Conservation (phyloP, 2,329 filamentous ascomycete genomes). For the Nothopassalora personata region DNA sequence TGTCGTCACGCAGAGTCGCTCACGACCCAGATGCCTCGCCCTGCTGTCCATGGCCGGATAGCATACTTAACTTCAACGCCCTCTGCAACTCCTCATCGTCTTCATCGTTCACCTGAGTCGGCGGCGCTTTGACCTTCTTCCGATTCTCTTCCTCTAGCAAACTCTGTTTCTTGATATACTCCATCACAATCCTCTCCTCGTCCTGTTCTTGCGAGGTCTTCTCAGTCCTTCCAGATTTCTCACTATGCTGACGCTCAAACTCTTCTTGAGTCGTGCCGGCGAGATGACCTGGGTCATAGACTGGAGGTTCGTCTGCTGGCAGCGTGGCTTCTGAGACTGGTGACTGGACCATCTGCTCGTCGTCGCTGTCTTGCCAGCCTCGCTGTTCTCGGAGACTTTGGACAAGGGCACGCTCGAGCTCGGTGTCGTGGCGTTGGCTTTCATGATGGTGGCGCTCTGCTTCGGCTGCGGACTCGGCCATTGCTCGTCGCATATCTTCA, state of each 20-base stretch:
- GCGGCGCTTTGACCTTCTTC: slow-evolving; percentile 30
- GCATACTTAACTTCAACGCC: slow-evolving; percentile 54
- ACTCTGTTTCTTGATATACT: slow-evolving; percentile 74
- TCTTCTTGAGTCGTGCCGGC: slow-evolving; percentile 25
- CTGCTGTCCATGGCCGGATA: slow-evolving; percentile 18
- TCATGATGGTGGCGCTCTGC: slow-evolving; percentile 21
- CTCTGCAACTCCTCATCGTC: slow-evolving; percentile 49
- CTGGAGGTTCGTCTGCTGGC: slow-evolving; percentile 14
- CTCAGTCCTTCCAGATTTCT: slow-evolving; percentile 15
- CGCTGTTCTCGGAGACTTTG: slow-evolving; percentile 42
- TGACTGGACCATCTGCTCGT: slow-evolving; percentile 17
- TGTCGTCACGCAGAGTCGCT: neutral
- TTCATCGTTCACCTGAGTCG: slow-evolving; percentile 7
- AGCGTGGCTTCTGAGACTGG: slow-evolving; percentile 17
- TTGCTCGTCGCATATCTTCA: slow-evolving; percentile 41
- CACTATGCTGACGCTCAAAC: slow-evolving; percentile 14
- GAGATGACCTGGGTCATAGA: slow-evolving; percentile 26
- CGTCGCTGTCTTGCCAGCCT: slow-evolving; percentile 17
- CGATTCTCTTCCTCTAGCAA: slow-evolving; percentile 58
- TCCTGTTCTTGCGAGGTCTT: slow-evolving; percentile 36
- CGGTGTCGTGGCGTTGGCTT: slow-evolving; percentile 36
- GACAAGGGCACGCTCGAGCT: slow-evolving; percentile 43
- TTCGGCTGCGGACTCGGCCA: slow-evolving; percentile 46
- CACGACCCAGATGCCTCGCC: slow-evolving; percentile 15
- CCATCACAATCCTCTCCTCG: slow-evolving; percentile 69